phyloP scores from a whole-genome alignment of 148 eudicot genomes.

The Persicaria tinctoria region DNA sequence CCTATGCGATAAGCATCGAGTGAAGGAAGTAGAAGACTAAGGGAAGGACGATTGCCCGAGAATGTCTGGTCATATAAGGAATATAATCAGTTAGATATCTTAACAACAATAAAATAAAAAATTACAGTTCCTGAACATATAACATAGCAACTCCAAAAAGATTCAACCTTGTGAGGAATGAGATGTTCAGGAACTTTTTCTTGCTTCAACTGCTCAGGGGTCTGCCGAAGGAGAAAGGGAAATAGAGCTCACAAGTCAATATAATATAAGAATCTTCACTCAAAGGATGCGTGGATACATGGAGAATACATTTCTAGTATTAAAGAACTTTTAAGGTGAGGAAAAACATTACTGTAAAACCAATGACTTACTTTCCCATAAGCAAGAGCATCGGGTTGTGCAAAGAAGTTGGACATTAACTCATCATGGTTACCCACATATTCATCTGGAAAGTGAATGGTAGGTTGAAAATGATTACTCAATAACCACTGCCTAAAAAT shows the following conservation, averaged over 20 bases:
- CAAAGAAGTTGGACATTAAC: conserved; percentile 99
- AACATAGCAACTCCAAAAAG: neutral
- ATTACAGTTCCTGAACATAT: neutral
- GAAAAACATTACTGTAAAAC: neutral
- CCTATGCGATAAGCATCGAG: conserved; percentile 82
- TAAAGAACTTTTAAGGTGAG: neutral
- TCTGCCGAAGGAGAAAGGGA: conserved; percentile 32
- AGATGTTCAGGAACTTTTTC: conserved; percentile 82
- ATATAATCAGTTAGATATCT: neutral
- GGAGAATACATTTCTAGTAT: neutral
- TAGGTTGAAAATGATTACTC: neutral
- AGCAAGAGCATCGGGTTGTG: conserved; percentile 99
- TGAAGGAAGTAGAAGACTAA: conserved; percentile 89
- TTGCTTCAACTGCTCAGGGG: conserved; percentile 70
- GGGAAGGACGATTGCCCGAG: conserved; percentile 93
- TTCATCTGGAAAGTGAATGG: conserved; percentile 56
- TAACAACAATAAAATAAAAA: neutral
- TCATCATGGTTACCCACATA: conserved; percentile 93
- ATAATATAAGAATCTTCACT: neutral
- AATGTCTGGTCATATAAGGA: conserved; percentile 54
- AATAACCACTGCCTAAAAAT: neutral
- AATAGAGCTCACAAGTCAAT: neutral
- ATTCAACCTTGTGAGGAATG: conserved; percentile 76
- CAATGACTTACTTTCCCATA: conserved; percentile 72
- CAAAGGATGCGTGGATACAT: neutral